These are phyloP conservation scores for Trichosporon sp. DNA, from an alignment of 1,284 basidiomycete species.

Conservation along the genomic window DNA sequence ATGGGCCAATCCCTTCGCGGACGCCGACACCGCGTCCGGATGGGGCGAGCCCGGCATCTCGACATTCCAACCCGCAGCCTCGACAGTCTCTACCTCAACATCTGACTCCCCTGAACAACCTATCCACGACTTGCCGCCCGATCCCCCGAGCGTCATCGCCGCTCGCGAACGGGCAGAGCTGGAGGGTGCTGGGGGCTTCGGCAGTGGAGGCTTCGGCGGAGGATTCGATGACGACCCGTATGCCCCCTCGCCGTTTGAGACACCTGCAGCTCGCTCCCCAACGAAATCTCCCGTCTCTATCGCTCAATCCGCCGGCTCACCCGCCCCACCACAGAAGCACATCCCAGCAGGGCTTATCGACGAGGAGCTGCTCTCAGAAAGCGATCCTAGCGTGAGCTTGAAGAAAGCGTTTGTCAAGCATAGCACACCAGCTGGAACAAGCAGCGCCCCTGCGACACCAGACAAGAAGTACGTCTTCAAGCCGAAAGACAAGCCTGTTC, in stretches of 20 bases:
- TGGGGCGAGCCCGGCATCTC: conserved; percentile 8
- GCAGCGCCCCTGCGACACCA: not conserved
- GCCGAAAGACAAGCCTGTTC: conserved; percentile 21
- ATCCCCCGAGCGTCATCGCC: conserved; percentile 41
- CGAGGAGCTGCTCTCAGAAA: conserved; percentile 40
- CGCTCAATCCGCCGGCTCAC: too few relatives aligned
- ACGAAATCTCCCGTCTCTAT: not conserved
- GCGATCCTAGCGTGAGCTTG: conserved; percentile 38
- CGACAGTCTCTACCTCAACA: not conserved
- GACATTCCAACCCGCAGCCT: not conserved
- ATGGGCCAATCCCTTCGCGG: conserved; percentile 48
- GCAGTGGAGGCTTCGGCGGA: not conserved
- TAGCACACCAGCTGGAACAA: not conserved
- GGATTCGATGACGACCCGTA: conserved; percentile 6
- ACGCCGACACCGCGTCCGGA: conserved; percentile 7
- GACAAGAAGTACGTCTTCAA: conserved; percentile 32
- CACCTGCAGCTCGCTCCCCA: not conserved
- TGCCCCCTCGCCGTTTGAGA: not conserved
- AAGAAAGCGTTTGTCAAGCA: conserved; percentile 44
- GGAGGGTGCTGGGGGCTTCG: conserved; percentile 1
- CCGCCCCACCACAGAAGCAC: conserved; percentile 2
- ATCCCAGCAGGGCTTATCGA: conserved; percentile 30
- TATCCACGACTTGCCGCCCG: conserved; percentile 16
- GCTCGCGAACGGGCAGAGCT: conserved; percentile 33
- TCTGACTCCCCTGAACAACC: not conserved